A percentile compares a stretch with the other conserved stretches of the same genome.
Evolutionary conservation across 495 filamentous ascomycete species (phyloP).

Genomic region (Aspergillus carlsbadensis): DNA sequence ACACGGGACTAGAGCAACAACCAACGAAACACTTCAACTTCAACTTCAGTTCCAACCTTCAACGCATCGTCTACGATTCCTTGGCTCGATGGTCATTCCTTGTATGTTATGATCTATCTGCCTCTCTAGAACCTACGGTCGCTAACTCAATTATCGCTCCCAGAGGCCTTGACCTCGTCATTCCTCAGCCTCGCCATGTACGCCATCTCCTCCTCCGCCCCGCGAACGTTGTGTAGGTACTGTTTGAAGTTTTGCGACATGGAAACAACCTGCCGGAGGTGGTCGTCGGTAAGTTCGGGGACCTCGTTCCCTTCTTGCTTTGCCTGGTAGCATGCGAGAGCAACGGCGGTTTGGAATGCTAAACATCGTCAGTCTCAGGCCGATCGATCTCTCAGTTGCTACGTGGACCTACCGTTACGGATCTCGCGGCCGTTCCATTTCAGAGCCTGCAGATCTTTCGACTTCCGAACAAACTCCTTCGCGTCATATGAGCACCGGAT

Average conservation of each 20-base stretch:
- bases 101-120: no score
- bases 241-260: background rate
- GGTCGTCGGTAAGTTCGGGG: background rate
- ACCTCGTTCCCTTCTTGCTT: background rate
- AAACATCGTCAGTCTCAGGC: background rate
- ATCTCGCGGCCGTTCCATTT: slow-evolving; percentile 1
- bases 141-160: background rate
- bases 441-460: background rate
- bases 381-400: background rate
- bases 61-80: no score
- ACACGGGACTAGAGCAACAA: no score
- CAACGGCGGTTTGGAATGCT: slow-evolving; percentile 1
- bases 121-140: no score
- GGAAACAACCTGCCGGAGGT: background rate
- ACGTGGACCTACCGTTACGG: background rate
- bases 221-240: background rate
- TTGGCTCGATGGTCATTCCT: no score
- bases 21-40: no score
- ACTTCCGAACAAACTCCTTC: background rate
- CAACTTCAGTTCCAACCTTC: no score
- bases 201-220: background rate
- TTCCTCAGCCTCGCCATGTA: background rate
- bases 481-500: background rate
- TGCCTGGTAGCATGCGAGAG: background rate
- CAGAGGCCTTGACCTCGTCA: background rate